Conservation (phyloP, 2,329 filamentous ascomycete species). For the Fusarium sulawesiense region DNA sequence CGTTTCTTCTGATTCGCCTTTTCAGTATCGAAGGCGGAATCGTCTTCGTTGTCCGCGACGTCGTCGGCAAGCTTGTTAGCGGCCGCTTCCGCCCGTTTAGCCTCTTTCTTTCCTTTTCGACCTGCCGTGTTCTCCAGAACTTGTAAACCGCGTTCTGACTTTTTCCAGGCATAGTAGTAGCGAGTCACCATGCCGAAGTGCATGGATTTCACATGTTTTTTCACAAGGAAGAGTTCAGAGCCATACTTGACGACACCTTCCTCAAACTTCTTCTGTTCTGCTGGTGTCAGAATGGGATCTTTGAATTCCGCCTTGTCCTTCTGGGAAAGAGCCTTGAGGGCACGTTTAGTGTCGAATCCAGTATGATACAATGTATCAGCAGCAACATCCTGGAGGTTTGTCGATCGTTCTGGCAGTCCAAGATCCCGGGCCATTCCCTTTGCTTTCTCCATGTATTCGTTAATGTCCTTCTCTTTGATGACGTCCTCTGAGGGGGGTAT, state of each 20-base stretch:
- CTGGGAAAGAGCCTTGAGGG: constrained; percentile 75
- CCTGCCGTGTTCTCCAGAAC: constrained; percentile 92
- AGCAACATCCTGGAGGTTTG: constrained; percentile 89
- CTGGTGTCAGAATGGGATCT: constrained; percentile 81
- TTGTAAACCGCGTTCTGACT: constrained; percentile 83
- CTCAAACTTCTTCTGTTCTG: constrained; percentile 90
- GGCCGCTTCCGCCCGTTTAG: constrained; percentile 76
- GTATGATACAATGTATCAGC: constrained; percentile 77
- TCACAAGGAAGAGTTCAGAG: constrained; percentile 86
- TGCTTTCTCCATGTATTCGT: constrained; percentile 80
- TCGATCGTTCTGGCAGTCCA: constrained; percentile 79
- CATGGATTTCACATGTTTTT: constrained; percentile 85
- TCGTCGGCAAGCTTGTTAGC: constrained; percentile 87
- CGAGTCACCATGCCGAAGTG: constrained; percentile 84
- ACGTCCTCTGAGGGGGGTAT: constrained; percentile 73
- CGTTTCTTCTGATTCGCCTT: constrained; percentile 85
- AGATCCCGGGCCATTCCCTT: constrained; percentile 72
- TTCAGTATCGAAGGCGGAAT: constrained; percentile 92
- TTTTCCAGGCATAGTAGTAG: constrained; percentile 99
- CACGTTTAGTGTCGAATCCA: constrained; percentile 76
- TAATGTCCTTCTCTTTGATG: constrained; percentile 68
- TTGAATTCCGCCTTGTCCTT: constrained; percentile 79
- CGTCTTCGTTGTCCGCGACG: constrained; percentile 90
- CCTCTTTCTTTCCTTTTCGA: constrained; percentile 90
- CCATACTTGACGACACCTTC: constrained; percentile 91